These are phyloP conservation scores for Ochetophila trinervis DNA, from an alignment of 306 rosid genomes.

Conservation along the genomic window DNA sequence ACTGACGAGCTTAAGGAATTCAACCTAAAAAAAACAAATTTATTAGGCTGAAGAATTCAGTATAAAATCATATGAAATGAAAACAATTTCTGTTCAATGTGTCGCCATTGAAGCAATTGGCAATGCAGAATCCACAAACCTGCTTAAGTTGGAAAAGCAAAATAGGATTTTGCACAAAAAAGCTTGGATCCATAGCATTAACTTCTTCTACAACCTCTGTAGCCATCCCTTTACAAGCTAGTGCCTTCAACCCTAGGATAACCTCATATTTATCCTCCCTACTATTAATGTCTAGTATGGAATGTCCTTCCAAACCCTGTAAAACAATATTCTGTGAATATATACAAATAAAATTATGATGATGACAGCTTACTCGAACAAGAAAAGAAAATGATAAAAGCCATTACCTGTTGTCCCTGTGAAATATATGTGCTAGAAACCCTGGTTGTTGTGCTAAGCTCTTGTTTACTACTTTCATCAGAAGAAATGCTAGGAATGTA, in stretches of 20 bases:
- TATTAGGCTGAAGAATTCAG: constrained; percentile 4
- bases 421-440: constrained; percentile 32
- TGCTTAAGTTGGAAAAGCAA: constrained; percentile 94
- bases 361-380: background rate
- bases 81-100: background rate
- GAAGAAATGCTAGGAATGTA: constrained; percentile 40
- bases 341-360: background rate
- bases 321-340: constrained; percentile 8
- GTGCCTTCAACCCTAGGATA: constrained; percentile 80
- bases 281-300: constrained; percentile 37
- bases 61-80: background rate
- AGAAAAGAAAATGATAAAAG: background rate
- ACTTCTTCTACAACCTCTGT: constrained; percentile 88
- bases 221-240: constrained; percentile 89
- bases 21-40: constrained; percentile 63
- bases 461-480: constrained; percentile 53
- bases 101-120: constrained; percentile 4
- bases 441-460: constrained; percentile 39
- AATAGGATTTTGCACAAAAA: constrained; percentile 71
- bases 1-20: constrained; percentile 87
- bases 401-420: constrained; percentile 70
- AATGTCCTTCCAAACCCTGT: constrained; percentile 62
- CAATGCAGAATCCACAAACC: constrained; percentile 39
- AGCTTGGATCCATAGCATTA: constrained; percentile 62
- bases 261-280: constrained; percentile 75